Percentiles rank a stretch among this genome's conserved stretches.
phyloP scores from a whole-genome alignment of 2,329 filamentous ascomycete species.

The Venturia nashicola region DNA sequence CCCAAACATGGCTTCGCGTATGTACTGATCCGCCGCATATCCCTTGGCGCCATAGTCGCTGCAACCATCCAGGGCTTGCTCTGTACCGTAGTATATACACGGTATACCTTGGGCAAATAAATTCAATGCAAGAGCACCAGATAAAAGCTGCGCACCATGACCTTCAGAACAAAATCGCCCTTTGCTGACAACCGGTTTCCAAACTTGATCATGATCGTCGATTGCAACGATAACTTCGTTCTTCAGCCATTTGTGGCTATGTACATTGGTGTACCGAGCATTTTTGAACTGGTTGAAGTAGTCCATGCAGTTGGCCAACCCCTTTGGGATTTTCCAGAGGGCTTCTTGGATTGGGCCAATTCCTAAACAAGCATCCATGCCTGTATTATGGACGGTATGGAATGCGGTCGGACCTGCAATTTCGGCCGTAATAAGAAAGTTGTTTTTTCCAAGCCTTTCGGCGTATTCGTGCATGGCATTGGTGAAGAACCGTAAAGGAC shows the following conservation, averaged over 20 bases:
- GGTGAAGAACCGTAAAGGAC: constrained; percentile 15
- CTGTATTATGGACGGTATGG: constrained; percentile 15
- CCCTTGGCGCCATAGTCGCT: neutral
- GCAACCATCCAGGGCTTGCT: constrained; percentile 16
- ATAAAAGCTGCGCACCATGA: constrained; percentile 10
- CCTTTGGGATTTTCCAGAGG: constrained; percentile 15
- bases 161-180: constrained; percentile 14
- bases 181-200: constrained; percentile 12
- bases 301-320: constrained; percentile 3
- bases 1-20: constrained; percentile 18
- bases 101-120: constrained; percentile 16
- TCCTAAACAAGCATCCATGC: constrained; percentile 16
- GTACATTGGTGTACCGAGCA: constrained; percentile 13
- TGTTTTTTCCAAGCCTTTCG: constrained; percentile 13
- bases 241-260: constrained; percentile 14
- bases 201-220: constrained; percentile 14
- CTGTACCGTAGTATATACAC: constrained; percentile 18
- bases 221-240: constrained; percentile 16
- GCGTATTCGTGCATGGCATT: constrained; percentile 15
- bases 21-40: constrained; percentile 13
- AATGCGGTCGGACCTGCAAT: constrained; percentile 13
- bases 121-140: constrained; percentile 14
- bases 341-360: constrained; percentile 14
- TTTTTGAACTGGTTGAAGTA: constrained; percentile 16
- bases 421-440: constrained; percentile 16